phyloP scores from a whole-genome alignment of 1,284 basidiomycete genomes.

The Irpex sp. region DNA sequence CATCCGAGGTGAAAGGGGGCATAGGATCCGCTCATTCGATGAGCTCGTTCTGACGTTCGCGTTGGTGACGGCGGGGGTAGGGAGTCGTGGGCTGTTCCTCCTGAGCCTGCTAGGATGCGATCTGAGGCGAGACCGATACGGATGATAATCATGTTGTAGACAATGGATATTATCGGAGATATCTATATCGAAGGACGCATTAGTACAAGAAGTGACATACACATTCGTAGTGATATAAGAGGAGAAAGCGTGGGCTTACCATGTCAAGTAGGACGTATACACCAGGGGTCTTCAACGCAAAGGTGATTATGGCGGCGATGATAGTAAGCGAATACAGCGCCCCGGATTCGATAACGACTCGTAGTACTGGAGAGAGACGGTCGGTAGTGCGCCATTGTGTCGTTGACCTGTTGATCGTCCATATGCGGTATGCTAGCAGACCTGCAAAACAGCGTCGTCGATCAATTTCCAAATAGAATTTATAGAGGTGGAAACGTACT shows the following conservation, averaged over 20 bases:
- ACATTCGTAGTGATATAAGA: neutral
- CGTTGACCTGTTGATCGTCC: conserved; percentile 29
- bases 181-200: conserved; percentile 19
- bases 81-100: neutral
- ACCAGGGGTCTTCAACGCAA: conserved; percentile 35
- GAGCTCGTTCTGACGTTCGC: conserved; percentile 2
- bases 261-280: conserved; percentile 43
- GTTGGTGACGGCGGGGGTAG: neutral
- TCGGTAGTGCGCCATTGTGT: conserved; percentile 24
- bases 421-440: conserved; percentile 35
- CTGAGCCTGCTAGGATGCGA: conserved; percentile 13
- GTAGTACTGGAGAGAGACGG: conserved; percentile 33
- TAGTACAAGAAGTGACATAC: neutral
- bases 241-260: conserved; percentile 23
- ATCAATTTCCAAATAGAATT: neutral
- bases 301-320: conserved; percentile 38
- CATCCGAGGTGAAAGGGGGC: conserved; percentile 6
- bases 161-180: conserved; percentile 38
- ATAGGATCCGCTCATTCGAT: conserved; percentile 14
- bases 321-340: conserved; percentile 40
- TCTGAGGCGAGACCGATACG: conserved; percentile 27
- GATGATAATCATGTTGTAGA: conserved; percentile 38
- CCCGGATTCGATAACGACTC: conserved; percentile 41
- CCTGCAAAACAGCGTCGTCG: conserved; percentile 16
- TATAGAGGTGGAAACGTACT: conserved; percentile 25